Evolutionary conservation across 306 rosid genomes (phyloP), one percentile per base, ranked within the genome.

Genomic region (Cucurbita argyrosperma): DNA sequence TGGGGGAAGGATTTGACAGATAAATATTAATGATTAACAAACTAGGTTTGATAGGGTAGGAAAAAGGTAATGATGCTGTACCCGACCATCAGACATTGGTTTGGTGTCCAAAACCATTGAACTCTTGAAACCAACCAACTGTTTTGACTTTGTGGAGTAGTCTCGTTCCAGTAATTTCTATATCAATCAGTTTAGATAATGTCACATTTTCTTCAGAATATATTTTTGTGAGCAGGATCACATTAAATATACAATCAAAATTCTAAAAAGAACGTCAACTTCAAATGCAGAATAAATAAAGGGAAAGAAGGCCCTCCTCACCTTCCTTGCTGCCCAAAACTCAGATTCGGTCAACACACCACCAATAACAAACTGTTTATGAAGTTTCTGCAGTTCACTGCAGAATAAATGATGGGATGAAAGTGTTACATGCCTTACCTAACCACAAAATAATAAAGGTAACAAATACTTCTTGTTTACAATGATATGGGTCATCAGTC

Each of bases 271-370:
- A 35, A 37, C 53, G 37, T 74, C 39, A 69, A 75, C 70, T 57
- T 74, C 55, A 83, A 76, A 78, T 65, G 69, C 57, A 12, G 4
- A 76, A 57, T 19, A 40, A 67, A 76, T 49, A 76, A 74, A 66
- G 46, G 39, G 77, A 80, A 75, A 19, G 4, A 67, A 69, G 26
- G 13, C 23, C 23, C 39, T 18, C 53, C 69, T 61, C 46, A 83
- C 98, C 97, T 91, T 91, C 79, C 96, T 94, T 3, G 99, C 88
- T 52, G 97, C 90, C 99, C 97, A 94, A 81, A 94, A 94, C 85
- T 94, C 99, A 35, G 94, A 85, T 79, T 94, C 99, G 39, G 99
- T 89, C 86, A 94, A 88, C 85, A 91, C 81, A 71, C 94, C 86
- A 73, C 91, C 83, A 65, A 88, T 68, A 71, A 94, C 97, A 78